These are phyloP conservation scores for Limonomyces culmigenus DNA, from an alignment of 1,284 basidiomycete genomes.

Conservation along the genomic window DNA sequence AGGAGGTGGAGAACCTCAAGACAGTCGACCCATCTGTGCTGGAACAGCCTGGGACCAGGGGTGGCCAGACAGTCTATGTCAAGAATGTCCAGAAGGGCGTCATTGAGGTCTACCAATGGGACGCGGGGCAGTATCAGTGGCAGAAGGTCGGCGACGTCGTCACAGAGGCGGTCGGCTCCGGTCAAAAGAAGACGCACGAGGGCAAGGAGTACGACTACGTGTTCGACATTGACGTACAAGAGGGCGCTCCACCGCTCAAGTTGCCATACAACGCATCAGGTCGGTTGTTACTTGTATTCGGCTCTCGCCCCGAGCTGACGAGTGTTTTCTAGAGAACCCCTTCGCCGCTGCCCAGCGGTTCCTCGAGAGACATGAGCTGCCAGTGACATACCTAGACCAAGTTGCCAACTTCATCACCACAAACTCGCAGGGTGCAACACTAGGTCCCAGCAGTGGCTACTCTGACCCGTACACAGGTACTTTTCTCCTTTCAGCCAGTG, in stretches of 20 bases:
- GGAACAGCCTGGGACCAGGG: conserved; percentile 61
- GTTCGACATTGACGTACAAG: conserved; percentile 93
- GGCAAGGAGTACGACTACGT: conserved; percentile 98
- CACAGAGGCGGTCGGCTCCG: conserved; percentile 75
- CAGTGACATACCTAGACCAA: conserved; percentile 74
- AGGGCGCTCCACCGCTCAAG: conserved; percentile 86
- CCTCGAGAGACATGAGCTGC: conserved; percentile 72
- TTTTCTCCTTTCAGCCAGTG: not conserved
- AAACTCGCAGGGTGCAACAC: conserved; percentile 65
- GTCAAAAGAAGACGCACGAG: conserved; percentile 71
- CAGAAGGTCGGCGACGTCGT: conserved; percentile 93
- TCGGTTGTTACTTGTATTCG: conserved; percentile 17
- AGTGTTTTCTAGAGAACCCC: conserved; percentile 59
- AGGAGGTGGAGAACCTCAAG: conserved; percentile 87
- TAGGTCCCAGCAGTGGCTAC: conserved; percentile 43
- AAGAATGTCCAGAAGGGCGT: conserved; percentile 42
- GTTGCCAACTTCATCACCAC: conserved; percentile 91
- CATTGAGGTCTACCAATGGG: conserved; percentile 87
- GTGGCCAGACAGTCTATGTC: conserved; percentile 88
- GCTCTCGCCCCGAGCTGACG: not conserved
- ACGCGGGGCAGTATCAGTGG: conserved; percentile 50
- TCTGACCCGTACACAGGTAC: conserved; percentile 89
- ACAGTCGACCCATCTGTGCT: conserved; percentile 83
- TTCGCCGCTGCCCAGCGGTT: conserved; percentile 85
- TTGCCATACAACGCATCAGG: conserved; percentile 86